phyloP scores from a whole-genome alignment of 768 basidiomycete genomes.

The Suillus lakei region DNA sequence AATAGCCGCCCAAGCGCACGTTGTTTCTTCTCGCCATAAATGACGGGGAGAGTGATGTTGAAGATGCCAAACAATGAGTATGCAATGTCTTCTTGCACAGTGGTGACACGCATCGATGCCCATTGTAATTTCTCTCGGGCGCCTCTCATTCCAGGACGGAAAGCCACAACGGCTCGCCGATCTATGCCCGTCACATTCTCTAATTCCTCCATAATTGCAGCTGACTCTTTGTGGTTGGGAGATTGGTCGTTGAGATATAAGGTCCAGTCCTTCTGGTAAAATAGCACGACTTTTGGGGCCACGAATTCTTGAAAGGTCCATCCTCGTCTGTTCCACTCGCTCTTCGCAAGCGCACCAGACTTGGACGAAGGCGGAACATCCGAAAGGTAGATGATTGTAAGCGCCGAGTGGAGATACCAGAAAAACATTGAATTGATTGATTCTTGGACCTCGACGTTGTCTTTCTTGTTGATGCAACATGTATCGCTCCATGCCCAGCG shows the following conservation, averaged over 20 bases:
- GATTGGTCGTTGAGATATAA: neutral
- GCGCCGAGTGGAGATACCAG: no score
- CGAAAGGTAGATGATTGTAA: no score
- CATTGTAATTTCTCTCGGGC: neutral
- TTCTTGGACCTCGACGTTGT: slow-evolving; percentile 15
- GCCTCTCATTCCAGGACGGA: neutral
- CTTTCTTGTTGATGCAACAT: slow-evolving; percentile 16
- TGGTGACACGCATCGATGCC: neutral
- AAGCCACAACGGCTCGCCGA: neutral
- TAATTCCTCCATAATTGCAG: neutral
- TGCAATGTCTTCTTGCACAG: neutral
- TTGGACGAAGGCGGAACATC: neutral
- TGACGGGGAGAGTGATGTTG: neutral
- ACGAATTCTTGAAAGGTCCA: slow-evolving; percentile 12
- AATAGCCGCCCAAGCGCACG: neutral
- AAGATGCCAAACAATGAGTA: neutral
- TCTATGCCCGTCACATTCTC: neutral
- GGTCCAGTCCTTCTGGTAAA: neutral
- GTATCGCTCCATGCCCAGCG: slow-evolving; percentile 6
- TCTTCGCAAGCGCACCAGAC: neutral
- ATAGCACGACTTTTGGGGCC: slow-evolving; percentile 1
- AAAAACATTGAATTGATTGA: slow-evolving; percentile 19
- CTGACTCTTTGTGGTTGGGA: neutral
- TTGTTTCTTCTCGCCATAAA: neutral
- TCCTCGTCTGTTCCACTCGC: slow-evolving; percentile 8